These are phyloP conservation scores for Themeda triandra DNA, from an alignment of 176 grass and related monocot species.

Conservation along the genomic window DNA sequence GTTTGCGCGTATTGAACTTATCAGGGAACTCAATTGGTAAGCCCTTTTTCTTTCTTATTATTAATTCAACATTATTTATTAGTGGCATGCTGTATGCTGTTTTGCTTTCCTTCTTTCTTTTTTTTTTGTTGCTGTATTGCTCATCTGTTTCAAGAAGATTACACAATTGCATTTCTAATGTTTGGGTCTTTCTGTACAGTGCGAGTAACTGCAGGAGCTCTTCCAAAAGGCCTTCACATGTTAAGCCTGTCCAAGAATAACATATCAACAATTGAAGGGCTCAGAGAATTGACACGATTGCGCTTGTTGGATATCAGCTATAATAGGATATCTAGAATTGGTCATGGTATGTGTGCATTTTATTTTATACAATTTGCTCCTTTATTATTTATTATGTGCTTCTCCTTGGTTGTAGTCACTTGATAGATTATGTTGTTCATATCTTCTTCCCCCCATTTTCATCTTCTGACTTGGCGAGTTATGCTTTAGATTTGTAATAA, in stretches of 20 bases:
- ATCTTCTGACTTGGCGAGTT: background rate
- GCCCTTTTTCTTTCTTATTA: slow-evolving; percentile 6
- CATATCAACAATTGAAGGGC: slow-evolving; percentile 87
- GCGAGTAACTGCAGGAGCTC: slow-evolving; percentile 69
- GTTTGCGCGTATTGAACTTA: slow-evolving; percentile 70
- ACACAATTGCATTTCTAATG: slow-evolving; percentile 7
- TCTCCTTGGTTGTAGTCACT: background rate
- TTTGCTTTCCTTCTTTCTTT: background rate
- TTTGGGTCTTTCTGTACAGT: slow-evolving; percentile 50
- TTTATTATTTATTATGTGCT: background rate
- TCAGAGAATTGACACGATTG: slow-evolving; percentile 80
- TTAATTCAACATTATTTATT: slow-evolving; percentile 2
- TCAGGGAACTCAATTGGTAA: slow-evolving; percentile 84
- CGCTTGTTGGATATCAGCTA: slow-evolving; percentile 83
- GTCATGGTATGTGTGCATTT: slow-evolving; percentile 68
- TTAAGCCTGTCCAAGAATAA: slow-evolving; percentile 91
- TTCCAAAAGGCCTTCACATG: slow-evolving; percentile 96
- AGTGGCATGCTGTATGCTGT: background rate
- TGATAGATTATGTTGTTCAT: background rate
- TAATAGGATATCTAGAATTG: slow-evolving; percentile 86
- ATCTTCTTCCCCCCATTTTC: background rate
- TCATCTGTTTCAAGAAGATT: slow-evolving; percentile 16
- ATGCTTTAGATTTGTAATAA: background rate
- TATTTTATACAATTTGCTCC: slow-evolving; percentile 16
- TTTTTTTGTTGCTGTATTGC: background rate